Evolutionary conservation across 352 stramenopile genomes (phyloP).

Genomic region (Globisporangium ultimum): DNA sequence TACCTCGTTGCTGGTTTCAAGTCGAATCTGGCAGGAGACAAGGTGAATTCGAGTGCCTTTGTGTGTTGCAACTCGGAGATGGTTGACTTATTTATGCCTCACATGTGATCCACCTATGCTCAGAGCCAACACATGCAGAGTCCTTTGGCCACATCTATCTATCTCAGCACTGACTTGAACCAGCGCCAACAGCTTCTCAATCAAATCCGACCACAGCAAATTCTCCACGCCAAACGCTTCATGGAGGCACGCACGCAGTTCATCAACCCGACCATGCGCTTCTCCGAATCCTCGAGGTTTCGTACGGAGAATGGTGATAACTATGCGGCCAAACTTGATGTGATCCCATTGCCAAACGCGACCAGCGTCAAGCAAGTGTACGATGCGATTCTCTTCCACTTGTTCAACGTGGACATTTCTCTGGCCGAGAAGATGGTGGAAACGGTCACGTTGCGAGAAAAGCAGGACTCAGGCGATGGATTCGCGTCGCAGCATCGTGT

Average conservation of each 20-base stretch:
- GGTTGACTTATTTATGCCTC: too few species aligned
- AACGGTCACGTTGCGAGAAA: not conserved
- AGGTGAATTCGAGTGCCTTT: not conserved
- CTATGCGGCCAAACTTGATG: not conserved
- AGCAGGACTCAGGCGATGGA: not conserved
- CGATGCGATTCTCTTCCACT: constrained; percentile 1
- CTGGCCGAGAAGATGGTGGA: not conserved
- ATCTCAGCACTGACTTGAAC: not conserved
- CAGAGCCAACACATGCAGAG: constrained; percentile 4
- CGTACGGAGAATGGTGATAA: not conserved
- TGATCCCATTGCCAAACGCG: not conserved
- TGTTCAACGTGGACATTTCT: constrained; percentile 1
- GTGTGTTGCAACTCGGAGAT: too few species aligned
- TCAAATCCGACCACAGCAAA: too few species aligned
- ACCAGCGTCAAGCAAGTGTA: constrained; percentile 8
- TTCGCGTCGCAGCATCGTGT: not conserved
- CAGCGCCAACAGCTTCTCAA: not conserved
- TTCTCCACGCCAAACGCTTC: too few species aligned
- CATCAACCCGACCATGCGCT: not conserved
- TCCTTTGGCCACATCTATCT: not conserved
- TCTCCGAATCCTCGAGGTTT: not conserved
- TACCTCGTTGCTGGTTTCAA: constrained; percentile 7
- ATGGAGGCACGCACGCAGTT: not conserved
- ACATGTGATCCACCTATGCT: not conserved
- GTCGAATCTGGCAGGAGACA: constrained; percentile 1